These are phyloP conservation scores for Chenopodium formosanum DNA, from an alignment of 148 eudicot genomes.

Conservation along the genomic window DNA sequence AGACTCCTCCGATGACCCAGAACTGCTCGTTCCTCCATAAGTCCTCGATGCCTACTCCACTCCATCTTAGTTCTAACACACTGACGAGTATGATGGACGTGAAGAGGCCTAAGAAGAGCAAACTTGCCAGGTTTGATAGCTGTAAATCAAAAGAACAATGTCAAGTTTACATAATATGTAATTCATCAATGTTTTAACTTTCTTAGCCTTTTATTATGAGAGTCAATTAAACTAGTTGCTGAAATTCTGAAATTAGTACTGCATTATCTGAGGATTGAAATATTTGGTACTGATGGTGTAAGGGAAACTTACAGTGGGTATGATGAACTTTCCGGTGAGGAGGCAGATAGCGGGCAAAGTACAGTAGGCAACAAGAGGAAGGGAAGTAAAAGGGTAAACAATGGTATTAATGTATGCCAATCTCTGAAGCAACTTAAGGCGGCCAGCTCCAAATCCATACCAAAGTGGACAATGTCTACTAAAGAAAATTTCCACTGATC, in stretches of 20 bases:
- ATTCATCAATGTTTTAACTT: no score
- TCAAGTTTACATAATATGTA: neutral
- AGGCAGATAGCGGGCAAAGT: constrained; percentile 90
- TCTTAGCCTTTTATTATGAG: neutral
- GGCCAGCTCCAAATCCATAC: constrained; percentile 95
- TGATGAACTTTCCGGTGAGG: constrained; percentile 95
- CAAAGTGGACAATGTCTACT: constrained; percentile 98
- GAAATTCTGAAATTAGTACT: no score
- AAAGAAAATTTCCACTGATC: constrained; percentile 92
- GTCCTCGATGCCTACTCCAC: constrained; percentile 88
- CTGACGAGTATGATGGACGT: constrained; percentile 78
- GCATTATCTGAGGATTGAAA: no score
- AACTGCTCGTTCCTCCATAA: constrained; percentile 97
- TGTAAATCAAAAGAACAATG: constrained; percentile 20
- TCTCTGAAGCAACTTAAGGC: constrained; percentile 96
- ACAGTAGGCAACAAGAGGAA: constrained; percentile 91
- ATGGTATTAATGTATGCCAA: constrained; percentile 93
- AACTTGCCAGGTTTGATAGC: constrained; percentile 91
- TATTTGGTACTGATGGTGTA: neutral
- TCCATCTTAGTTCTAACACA: constrained; percentile 90
- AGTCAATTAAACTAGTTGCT: no score
- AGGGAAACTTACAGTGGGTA: constrained; percentile 73
- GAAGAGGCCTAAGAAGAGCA: constrained; percentile 87
- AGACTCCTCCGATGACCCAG: constrained; percentile 98
- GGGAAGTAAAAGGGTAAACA: constrained; percentile 91